Evolutionary conservation across 106 monocot species (phyloP), one percentile per base, ranked within the genome.

Genomic region (Allium fistulosum): DNA sequence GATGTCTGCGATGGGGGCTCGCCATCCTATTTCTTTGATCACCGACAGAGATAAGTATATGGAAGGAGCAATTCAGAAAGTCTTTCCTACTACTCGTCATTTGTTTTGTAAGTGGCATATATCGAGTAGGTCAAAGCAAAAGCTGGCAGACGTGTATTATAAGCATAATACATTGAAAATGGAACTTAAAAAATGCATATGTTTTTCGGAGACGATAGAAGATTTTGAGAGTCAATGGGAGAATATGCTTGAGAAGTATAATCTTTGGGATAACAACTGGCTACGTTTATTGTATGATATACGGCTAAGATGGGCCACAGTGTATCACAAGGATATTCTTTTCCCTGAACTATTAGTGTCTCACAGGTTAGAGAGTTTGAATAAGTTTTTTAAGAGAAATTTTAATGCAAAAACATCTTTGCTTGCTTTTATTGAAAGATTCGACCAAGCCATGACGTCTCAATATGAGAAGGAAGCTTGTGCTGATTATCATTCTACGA

Each of bases 181-280:
- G 18, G 91, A 96, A 57, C 48, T 96, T n/a, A 88, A 83, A 58
- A 65, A 77, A 28, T 96, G 91, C 55, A 49, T 96, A 57, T 69
- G 79, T 74, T 76, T 69, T 13, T 65, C 88, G 49, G 85, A 80
- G 58, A 82, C 91, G 6, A 27, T 63, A 9, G 91, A 85, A 45
- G 91, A 88, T 28, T 96, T 96, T 70, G 85, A 91, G 46, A 81
- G 86, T 62, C 83, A 80, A 18, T 96, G 95, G 95, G 83, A 91
- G 66, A 80, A 74, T 47, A 63, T 96, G 7, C 71, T 91, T 17
- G 63, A 69, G 49, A 83, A 78, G 68, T 91, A 91, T 74, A 85
- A 80, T 58, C 71, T 91, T 17, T 82, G 91, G 91, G 91, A 96
- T 11, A 96, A 96, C 76, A 15, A 68, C 27, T 96, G 91, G 91